Evolutionary conservation across 108 stramenopile genomes (phyloP), one percentile per base, ranked within the genome.

Genomic region (Pinguiococcus pyrenoidosus): DNA sequence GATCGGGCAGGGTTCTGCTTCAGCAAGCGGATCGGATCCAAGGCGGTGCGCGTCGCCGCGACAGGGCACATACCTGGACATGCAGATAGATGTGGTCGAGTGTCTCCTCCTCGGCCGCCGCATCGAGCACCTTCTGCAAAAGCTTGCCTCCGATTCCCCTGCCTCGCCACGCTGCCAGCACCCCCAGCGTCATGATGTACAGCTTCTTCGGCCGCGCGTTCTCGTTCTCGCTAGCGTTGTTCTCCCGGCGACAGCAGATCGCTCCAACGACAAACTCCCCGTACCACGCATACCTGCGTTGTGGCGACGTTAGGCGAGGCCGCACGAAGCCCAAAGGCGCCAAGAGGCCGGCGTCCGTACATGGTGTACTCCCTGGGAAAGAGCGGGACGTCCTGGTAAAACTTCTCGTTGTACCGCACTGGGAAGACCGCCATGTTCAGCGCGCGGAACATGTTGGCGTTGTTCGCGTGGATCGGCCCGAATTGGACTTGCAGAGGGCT

Each of bases 161-260:
- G 24, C 90, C 77, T 29, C 95, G 74, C 57, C 87, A 93, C 26
- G 88, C 74, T 2, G 91, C 85, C 24, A 93, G 66, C 5, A 92
- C 89, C n/a, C 80, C 88, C 7, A 96, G 64, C 16, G 92, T 96
- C 92, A 93, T 92, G 13, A 96, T 90, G 68, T 96, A 96, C 17
- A 92, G 55, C 41, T 30, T 30, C 4, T 40, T n/a, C 2, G 17
- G 18, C 1, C 17, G 8, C 13, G 8, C 16, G 2, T 4, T 18
- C 3, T 75, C 69, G 26, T 59, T 37, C 49, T 59, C 28, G 26
- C 43, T 44, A n/a, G 14, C 22, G 16, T 35, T 14, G 22, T 54
- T 47, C 65, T 66, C 65, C 22, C 64, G 25, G 14, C 65, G 62
- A 16, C 59, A 66, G 49, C 65, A 66, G 25, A 53, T 38, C 14